Base-by-base conservation (phyloP, 1,139 yeast species). In the Zygotorulaspora mrakii region DNA sequence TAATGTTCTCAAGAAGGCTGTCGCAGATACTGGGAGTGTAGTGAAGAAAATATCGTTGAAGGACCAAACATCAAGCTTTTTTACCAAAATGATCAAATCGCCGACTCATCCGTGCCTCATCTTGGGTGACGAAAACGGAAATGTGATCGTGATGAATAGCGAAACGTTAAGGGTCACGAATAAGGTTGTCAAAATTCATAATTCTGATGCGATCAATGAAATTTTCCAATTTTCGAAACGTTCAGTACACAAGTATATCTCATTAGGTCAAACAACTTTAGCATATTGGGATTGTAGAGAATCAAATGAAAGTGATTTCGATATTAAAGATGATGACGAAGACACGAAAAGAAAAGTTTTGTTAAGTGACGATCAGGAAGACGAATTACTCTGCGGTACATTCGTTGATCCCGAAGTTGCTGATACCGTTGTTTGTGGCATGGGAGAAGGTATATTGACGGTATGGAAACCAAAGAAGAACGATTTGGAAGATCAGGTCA, bases 401-500 rank as follows among this genome's bases (percentile, higher is more conserved):
- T 81, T 75, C 64, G 74, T 82, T 0, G 84, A 81, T 47, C 77
- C 74, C n/a, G 69, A 71, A 17, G 74, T 73, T 26, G 81, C 77
- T 44, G 87, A 81, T 31, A 79, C 79, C 2, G 69, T 81, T 14
- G 84, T 83, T 0, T 79, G 89, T 54, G 89, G 88, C 35, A 89
- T 88, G 79, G 89, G 95, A 2, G 94, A 84, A 59, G 97, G 97
- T 2, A 76, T 87, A n/a, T 73, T 87, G 5, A 87, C 97, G 0
- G 70, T 84, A n/a, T 91, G 97, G 98, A 79, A 77, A 51, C 77
- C 82, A 30, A 70, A 76, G 29, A 76, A 76, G 58, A 83, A 82
- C 55, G 69, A 70, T 33, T 73, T 82, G 53, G 72, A 70, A 48
- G 97, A 89, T 62, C 96, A 88, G 62, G 71, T 87, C 39, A 75